These are phyloP conservation scores for Botrytis sinoallii DNA, from an alignment of 2,329 filamentous ascomycete genomes.

Conservation along the genomic window DNA sequence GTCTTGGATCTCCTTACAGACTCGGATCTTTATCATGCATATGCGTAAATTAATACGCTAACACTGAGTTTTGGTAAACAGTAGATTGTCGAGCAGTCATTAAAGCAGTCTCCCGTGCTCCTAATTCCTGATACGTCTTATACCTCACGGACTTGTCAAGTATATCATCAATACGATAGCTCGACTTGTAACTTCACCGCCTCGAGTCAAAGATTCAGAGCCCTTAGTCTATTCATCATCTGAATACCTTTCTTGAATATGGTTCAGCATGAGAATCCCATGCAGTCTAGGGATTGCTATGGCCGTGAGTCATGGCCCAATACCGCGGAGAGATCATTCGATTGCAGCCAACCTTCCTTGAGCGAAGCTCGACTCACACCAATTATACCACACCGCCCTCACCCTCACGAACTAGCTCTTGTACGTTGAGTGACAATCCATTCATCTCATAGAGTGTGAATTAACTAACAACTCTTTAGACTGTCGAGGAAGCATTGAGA, in stretches of 20 bases:
- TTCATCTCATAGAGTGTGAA: too few species aligned
- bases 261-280: constrained; percentile 27
- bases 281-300: constrained; percentile 25
- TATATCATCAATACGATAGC: constrained; percentile 37
- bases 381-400: constrained; percentile 18
- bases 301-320: constrained; percentile 25
- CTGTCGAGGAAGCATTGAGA: constrained; percentile 30
- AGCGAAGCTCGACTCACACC: constrained; percentile 23
- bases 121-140: constrained; percentile 24
- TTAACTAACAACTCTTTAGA: constrained; percentile 21
- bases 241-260: constrained; percentile 27
- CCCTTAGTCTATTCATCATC: constrained; percentile 4
- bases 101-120: constrained; percentile 12
- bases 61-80: not conserved
- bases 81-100: not conserved
- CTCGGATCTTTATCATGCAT: constrained; percentile 1
- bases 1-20: constrained; percentile 25
- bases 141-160: constrained; percentile 17
- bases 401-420: constrained; percentile 12
- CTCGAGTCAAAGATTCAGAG: constrained; percentile 14
- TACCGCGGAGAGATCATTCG: constrained; percentile 27
- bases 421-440: constrained; percentile 3
- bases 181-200: constrained; percentile 34
- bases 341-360: constrained; percentile 22
- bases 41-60: constrained; percentile 3